Conservation (phyloP, 495 filamentous ascomycete species). For the Neurospora sp. region DNA sequence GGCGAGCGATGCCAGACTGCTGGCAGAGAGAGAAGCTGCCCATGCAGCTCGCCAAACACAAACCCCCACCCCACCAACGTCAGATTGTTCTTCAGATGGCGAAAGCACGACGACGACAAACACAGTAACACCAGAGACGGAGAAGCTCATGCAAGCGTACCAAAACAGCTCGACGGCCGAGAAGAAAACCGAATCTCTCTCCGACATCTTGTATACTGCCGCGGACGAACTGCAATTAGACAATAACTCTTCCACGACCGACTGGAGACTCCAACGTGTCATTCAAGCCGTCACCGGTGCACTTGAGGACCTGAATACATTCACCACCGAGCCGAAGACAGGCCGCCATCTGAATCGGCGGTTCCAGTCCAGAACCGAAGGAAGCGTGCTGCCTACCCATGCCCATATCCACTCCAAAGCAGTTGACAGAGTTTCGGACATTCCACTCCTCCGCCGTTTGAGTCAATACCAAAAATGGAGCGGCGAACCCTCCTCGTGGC, state of each 20-base stretch:
- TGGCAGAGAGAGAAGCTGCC: background rate
- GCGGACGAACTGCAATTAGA: background rate
- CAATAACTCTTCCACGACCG: background rate
- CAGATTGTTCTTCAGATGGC: background rate
- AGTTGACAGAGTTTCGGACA: background rate
- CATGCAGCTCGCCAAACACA: background rate
- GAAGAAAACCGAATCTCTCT: background rate
- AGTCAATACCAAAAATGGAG: background rate
- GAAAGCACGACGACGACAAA: background rate
- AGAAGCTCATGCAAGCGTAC: background rate
- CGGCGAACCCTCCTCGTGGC: background rate
- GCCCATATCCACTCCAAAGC: background rate
- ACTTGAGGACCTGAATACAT: background rate
- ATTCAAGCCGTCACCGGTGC: background rate
- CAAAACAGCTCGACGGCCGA: background rate
- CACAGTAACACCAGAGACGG: background rate
- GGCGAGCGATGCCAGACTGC: background rate
- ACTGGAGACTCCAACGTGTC: background rate
- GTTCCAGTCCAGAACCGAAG: background rate
- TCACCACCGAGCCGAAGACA: background rate
- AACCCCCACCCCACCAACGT: background rate
- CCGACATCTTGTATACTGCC: background rate
- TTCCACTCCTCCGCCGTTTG: background rate
- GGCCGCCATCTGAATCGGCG: background rate
- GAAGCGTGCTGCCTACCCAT: background rate